Evolutionary conservation across 2,329 filamentous ascomycete species (phyloP), one percentile per base, ranked within the genome.

Genomic region (Pseudofabraea citricarpa): DNA sequence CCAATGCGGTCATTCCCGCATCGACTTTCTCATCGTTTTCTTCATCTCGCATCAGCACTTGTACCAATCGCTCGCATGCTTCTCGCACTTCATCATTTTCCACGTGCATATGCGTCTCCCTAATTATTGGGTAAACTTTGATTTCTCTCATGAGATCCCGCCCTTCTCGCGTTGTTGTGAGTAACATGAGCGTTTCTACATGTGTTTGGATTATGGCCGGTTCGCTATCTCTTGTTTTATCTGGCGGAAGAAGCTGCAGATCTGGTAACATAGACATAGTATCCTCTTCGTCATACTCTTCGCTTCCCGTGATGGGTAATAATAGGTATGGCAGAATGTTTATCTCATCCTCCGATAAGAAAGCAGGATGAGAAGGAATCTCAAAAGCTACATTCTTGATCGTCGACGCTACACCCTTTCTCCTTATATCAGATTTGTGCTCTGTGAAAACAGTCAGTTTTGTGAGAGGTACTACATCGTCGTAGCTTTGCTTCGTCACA

Each of bases 371-470:
- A 0, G 84, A 77, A 3, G 78, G 66, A 5, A 91, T 67, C 56
- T 94, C 86, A 60, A 98, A 97, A 6, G 88, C 82, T 22, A 87
- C 81, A 60, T 98, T 98, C 66, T 97, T 97, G 62, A 98, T 89
- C 8, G 89, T 93, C 48, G 84, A 90, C 6, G 91, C 91, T n/a
- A 96, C 90, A n/a, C 93, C 93, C 57, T 89, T 88, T 43, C 93
- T 77, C 45, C 93, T 80, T 42, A 96, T 81, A 21, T 85, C 77
- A 2, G 87, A 94, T 55, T 78, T 74, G 68, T 96, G 89, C 64
- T 95, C 89, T 1, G 93, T 97, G 64, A 97, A 97, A 46, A 97
- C 91, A 47, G 85, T 86, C 49, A 98, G 73, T 71, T 97, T 97
- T 38, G 86, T 88, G 37, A 97, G 73, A 2, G 93, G 93, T n/a